A percentile compares a stretch with the other conserved stretches of the same genome.
Evolutionary conservation across 345 rosid species (phyloP).

Genomic region (Sonneratia caseolaris): DNA sequence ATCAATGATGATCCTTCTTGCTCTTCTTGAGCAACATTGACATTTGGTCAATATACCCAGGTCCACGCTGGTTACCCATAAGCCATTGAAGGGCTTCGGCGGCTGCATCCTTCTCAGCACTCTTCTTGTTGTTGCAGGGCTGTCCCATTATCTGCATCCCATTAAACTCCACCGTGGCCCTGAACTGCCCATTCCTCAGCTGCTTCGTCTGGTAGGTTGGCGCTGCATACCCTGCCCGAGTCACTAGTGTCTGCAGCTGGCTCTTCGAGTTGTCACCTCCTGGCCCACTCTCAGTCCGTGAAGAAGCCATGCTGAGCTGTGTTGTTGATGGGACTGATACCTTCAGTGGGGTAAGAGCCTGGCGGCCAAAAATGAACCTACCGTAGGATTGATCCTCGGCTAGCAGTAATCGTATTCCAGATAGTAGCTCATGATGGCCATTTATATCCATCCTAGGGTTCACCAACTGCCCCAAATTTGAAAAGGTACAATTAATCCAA

Average conservation of each 20-base stretch:
- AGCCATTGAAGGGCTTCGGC: conserved; percentile 84
- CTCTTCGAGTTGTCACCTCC: conserved; percentile 89
- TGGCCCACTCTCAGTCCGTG: conserved; percentile 63
- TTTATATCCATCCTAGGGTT: conserved; percentile 57
- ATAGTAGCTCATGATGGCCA: conserved; percentile 44
- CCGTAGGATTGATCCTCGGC: conserved; percentile 62
- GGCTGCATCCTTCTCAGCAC: conserved; percentile 94
- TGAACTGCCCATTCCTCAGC: conserved; percentile 58
- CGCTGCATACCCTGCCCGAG: conserved; percentile 62
- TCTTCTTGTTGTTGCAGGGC: conserved; percentile 81
- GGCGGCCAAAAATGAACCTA: conserved; percentile 66
- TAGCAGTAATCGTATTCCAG: conserved; percentile 43
- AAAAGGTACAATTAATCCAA: not conserved
- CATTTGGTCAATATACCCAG: conserved; percentile 47
- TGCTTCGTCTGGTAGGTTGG: conserved; percentile 75
- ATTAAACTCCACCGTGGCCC: conserved; percentile 62
- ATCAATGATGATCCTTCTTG: conserved; percentile 39
- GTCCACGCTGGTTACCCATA: conserved; percentile 39
- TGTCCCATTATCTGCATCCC: conserved; percentile 67
- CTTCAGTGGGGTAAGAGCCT: conserved; percentile 26
- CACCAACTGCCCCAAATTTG: conserved; percentile 39
- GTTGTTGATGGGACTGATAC: conserved; percentile 16
- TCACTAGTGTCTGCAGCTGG: conserved; percentile 79
- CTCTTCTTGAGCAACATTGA: conserved; percentile 66
- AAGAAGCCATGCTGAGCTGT: conserved; percentile 21